These are phyloP conservation scores for Triticum dicoccoides DNA, from an alignment of 176 grass and related monocot species.

Conservation along the genomic window DNA sequence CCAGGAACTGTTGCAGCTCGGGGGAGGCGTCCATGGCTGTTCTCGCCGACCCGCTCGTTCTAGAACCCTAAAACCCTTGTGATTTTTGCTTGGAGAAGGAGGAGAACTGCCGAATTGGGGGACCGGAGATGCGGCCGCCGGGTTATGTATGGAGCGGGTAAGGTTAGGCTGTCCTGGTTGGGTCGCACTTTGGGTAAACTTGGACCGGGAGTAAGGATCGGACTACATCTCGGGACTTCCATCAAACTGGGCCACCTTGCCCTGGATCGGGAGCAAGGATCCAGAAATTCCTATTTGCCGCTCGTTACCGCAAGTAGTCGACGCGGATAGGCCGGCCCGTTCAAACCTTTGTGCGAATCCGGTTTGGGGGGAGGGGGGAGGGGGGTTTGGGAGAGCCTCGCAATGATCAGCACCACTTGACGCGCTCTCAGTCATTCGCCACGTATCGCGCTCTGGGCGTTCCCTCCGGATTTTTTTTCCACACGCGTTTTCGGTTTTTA, in stretches of 20 bases:
- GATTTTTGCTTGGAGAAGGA: conserved; percentile 3
- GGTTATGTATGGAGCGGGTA: neutral
- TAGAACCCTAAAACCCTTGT: neutral
- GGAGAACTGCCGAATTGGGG: neutral
- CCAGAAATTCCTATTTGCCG: too few species aligned
- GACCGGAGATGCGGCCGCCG: neutral
- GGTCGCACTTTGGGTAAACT: neutral
- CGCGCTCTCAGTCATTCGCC: too few species aligned
- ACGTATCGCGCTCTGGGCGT: too few species aligned
- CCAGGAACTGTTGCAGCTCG: conserved; percentile 66
- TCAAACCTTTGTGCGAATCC: too few species aligned
- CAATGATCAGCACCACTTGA: too few species aligned
- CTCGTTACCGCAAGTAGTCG: too few species aligned
- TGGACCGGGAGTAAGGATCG: neutral
- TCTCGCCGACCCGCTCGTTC: neutral
- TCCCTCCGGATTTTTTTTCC: too few species aligned
- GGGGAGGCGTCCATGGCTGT: conserved; percentile 54
- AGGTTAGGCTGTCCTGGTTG: neutral
- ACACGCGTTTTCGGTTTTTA: too few species aligned
- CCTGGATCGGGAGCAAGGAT: too few species aligned
- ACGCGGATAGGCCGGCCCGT: too few species aligned
- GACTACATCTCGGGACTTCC: neutral
- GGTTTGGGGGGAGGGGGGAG: too few species aligned
- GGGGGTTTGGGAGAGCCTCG: too few species aligned
- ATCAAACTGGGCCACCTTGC: neutral